Base-by-base conservation (phyloP, 441 rosid genomes). In the Bocquillonia castaneifolia region DNA sequence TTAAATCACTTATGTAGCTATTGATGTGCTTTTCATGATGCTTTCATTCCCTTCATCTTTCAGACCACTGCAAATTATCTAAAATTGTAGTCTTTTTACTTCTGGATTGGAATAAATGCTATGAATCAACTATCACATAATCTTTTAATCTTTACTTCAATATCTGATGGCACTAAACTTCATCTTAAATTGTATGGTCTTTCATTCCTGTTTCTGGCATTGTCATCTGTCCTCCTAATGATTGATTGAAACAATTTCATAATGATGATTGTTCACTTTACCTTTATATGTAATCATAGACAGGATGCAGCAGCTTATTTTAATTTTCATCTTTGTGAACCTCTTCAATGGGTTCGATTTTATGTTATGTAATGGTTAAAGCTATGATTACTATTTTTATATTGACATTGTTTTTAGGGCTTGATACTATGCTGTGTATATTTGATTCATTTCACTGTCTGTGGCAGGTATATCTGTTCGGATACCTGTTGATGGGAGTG, bases 401-500 rank as follows among this genome's bases (percentile, higher is more conserved):
- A 14, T 10, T 31, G 13, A 12, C 14, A 15, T 60, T 44, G 26
- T 36, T 56, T 36, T 69, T 58, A 25, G 36, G 18, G 14, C 28
- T 51, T 22, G 37, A 54, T 45, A 34, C 32, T 20, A 45, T 44
- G 64, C 25, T 29, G 54, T 45, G 28, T 32, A 26, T 57, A 44
- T 72, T 77, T 85, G 72, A 82, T 51, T 45, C 62, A 60, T 71
- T 60, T 32, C 45, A 53, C 71, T 74, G 50, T 73, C 25, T 72
- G 59, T 72, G 71, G 72, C 95, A 93, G 97, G 84, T 87, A 26
- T 77, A 83, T 69, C 36, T 83, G 32, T 80, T 76, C 39, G 98
- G 97, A 71, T 75, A 72, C 76, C 75, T 89, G 59, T 70, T 87
- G 59, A 84, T 86, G 93, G 92, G 83, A 71, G 51, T 83, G 6